Evolutionary conservation across 352 stramenopile species (phyloP).

Genomic region (Phytophthora melonis): DNA sequence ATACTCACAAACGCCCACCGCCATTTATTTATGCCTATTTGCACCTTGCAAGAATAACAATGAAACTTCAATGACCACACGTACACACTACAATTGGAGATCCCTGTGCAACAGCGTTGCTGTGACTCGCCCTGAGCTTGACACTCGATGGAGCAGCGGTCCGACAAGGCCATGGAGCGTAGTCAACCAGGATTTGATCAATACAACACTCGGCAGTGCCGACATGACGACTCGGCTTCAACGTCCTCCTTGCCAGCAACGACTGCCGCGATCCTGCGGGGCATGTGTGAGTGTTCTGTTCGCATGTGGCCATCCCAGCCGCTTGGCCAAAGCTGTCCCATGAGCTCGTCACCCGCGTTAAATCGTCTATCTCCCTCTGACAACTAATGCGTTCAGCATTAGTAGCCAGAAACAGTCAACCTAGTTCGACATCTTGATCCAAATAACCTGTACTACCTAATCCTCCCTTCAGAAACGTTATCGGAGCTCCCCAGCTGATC

Average conservation of each 20-base stretch:
- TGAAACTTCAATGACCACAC: neutral
- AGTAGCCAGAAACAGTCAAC: neutral
- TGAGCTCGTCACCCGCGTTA: neutral
- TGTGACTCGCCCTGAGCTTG: no score
- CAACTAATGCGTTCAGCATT: neutral
- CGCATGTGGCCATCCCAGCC: slow-evolving; percentile 13
- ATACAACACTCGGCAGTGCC: no score
- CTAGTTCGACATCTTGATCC: neutral
- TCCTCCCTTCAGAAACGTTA: neutral
- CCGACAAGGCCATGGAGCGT: no score
- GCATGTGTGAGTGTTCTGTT: slow-evolving; percentile 5
- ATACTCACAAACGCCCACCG: neutral
- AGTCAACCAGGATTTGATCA: no score
- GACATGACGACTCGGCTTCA: slow-evolving; percentile 12
- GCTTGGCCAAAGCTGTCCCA: slow-evolving; percentile 22
- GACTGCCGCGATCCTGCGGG: slow-evolving; percentile 8
- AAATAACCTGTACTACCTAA: neutral
- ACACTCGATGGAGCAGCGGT: no score
- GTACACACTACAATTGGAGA: no score
- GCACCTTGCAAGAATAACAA: neutral
- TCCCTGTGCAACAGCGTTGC: no score
- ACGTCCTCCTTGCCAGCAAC: slow-evolving; percentile 2
- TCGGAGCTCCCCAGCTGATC: neutral
- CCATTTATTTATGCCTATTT: slow-evolving; percentile 2
- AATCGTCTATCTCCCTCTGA: neutral